phyloP scores from a whole-genome alignment of 2,329 filamentous ascomycete genomes.

The Graphilbum sp. region DNA sequence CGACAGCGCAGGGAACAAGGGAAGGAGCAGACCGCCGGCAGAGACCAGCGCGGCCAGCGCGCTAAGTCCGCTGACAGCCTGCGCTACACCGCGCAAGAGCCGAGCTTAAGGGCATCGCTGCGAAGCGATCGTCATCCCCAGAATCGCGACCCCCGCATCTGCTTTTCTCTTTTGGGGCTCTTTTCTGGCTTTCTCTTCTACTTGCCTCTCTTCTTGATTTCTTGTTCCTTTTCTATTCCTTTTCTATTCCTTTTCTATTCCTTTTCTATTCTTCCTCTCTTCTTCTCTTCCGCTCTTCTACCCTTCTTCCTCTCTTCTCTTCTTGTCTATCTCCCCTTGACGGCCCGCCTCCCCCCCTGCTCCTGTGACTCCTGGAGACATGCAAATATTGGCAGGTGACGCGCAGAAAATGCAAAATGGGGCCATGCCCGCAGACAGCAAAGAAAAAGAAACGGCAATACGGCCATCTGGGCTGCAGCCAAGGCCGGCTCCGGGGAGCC shows the following conservation, averaged over 20 bases:
- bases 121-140: conserved; percentile 1
- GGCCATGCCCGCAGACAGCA: too few species aligned
- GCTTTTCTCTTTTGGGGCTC: background rate
- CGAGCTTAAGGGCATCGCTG: background rate
- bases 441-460: too few species aligned
- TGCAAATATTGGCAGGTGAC: too few species aligned
- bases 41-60: background rate
- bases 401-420: too few species aligned
- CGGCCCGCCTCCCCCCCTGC: background rate
- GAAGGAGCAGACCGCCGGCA: background rate
- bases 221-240: background rate
- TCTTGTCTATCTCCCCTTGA: background rate
- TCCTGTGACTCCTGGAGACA: background rate
- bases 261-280: too few species aligned
- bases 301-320: background rate
- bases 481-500: too few species aligned
- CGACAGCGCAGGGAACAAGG: background rate
- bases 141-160: conserved; percentile 2
- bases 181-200: background rate
- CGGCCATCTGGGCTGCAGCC: too few species aligned
- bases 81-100: background rate
- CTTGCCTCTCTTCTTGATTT: background rate
- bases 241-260: too few species aligned
- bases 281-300: too few species aligned
- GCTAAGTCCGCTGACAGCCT: background rate